phyloP scores from a whole-genome alignment of 805 yeast species.

The Pichia thaimueangensis region DNA sequence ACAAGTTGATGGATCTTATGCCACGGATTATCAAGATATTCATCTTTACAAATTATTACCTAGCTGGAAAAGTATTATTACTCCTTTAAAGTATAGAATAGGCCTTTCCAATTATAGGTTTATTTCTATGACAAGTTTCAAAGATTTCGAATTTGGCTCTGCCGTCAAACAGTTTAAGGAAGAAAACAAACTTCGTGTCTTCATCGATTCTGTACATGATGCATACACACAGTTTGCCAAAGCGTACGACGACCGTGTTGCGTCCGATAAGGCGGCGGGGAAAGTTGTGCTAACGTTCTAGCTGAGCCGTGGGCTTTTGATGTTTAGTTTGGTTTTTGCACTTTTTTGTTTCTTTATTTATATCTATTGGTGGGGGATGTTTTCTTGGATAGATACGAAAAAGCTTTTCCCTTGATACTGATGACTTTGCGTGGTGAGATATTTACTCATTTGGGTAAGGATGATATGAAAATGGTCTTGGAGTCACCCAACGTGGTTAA shows the following conservation, averaged over 20 bases:
- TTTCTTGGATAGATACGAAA: background rate
- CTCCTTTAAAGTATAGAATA: constrained; percentile 9
- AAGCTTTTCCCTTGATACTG: background rate
- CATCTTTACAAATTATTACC: constrained; percentile 23
- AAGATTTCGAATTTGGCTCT: constrained; percentile 13
- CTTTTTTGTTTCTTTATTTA: background rate
- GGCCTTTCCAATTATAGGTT: constrained; percentile 14
- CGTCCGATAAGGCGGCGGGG: too few relatives aligned
- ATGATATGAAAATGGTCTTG: constrained; percentile 2
- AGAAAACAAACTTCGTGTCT: constrained; percentile 37
- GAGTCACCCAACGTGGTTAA: constrained; percentile 1
- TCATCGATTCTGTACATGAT: constrained; percentile 47
- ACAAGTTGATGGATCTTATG: constrained; percentile 52
- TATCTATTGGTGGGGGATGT: background rate
- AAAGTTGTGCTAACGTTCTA: background rate
- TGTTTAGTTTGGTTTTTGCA: background rate
- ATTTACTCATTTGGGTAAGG: constrained; percentile 10
- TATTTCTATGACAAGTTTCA: constrained; percentile 1
- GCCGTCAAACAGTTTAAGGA: constrained; percentile 41
- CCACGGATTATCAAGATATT: constrained; percentile 30
- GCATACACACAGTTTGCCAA: constrained; percentile 40
- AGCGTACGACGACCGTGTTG: constrained; percentile 52
- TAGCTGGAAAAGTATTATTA: constrained; percentile 12
- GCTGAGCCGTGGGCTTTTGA: background rate
- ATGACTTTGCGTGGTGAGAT: constrained; percentile 11